Evolutionary conservation across 1,284 basidiomycete genomes (phyloP).

Genomic region (Porogramme epimiltina): DNA sequence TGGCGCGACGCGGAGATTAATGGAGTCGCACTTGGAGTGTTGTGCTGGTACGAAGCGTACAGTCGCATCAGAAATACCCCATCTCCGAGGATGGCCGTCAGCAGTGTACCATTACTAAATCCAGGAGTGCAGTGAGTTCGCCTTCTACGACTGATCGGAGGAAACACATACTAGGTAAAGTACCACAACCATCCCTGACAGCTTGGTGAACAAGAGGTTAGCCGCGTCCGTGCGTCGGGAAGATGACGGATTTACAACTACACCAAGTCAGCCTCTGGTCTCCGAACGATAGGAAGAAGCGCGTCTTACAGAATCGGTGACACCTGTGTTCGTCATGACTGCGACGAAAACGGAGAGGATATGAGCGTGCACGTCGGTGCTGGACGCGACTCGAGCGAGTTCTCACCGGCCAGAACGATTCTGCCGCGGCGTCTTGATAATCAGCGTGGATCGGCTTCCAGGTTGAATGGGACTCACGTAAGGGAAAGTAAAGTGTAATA

Average conservation of each 20-base stretch:
- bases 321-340: constrained; percentile 1
- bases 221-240: not conserved
- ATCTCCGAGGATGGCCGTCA: constrained; percentile 12
- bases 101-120: constrained; percentile 8
- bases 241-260: not conserved
- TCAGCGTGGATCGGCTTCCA: not conserved
- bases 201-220: not conserved
- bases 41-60: constrained; percentile 16
- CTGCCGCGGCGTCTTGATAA: not conserved
- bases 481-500: constrained; percentile 12
- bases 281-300: too few relatives aligned
- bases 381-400: not conserved
- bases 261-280: not conserved
- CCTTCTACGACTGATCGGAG: not conserved
- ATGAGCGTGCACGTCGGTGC: not conserved
- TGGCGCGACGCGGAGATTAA: not conserved
- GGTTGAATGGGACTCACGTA: constrained; percentile 4
- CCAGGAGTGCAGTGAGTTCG: not conserved
- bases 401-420: not conserved
- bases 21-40: constrained; percentile 4
- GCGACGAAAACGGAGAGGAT: not conserved
- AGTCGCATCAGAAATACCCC: constrained; percentile 16
- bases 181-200: constrained; percentile 17
- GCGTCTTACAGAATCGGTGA: not conserved
- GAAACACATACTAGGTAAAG: constrained; percentile 4